A percentile compares a stretch with the other conserved stretches of the same genome.
Conservation (phyloP, 2,329 filamentous ascomycete genomes). For the Fusarium pseudocircinatum region DNA sequence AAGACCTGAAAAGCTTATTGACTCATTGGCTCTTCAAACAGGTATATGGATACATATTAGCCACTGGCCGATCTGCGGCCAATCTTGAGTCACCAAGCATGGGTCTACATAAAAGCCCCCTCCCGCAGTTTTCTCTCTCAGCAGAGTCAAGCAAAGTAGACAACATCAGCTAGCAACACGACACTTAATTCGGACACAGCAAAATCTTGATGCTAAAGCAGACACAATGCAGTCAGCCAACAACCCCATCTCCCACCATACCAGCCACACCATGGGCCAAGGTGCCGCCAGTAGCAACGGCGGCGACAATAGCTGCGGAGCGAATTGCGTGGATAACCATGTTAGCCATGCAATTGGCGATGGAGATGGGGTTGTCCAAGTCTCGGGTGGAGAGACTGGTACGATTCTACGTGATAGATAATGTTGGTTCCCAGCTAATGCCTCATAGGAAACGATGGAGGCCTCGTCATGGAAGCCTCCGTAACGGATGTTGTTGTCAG, state of each 20-base stretch:
- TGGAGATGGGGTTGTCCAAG: constrained; percentile 27
- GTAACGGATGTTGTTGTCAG: constrained; percentile 7
- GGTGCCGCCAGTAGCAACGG: constrained; percentile 40
- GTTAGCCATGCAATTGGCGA: constrained; percentile 31
- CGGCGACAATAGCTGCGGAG: constrained; percentile 33
- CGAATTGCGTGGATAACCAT: constrained; percentile 34
- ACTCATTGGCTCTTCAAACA: neutral
- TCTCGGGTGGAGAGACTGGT: constrained; percentile 13
- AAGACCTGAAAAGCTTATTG: neutral
- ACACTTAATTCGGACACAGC: neutral
- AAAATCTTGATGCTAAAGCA: constrained; percentile 27
- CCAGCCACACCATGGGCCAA: constrained; percentile 43
- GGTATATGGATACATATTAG: neutral
- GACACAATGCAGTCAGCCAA: constrained; percentile 35
- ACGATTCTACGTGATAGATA: neutral
- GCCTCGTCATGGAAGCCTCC: constrained; percentile 30
- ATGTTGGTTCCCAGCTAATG: neutral
- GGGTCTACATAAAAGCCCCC: neutral
- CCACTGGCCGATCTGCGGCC: neutral
- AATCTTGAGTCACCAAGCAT: neutral
- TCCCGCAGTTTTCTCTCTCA: neutral
- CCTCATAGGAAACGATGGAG: neutral
- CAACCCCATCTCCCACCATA: constrained; percentile 42
- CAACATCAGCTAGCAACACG: neutral
- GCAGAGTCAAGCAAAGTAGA: neutral